These are phyloP conservation scores for Strobilomyces confusus DNA, from an alignment of 768 basidiomycete genomes.

Conservation along the genomic window DNA sequence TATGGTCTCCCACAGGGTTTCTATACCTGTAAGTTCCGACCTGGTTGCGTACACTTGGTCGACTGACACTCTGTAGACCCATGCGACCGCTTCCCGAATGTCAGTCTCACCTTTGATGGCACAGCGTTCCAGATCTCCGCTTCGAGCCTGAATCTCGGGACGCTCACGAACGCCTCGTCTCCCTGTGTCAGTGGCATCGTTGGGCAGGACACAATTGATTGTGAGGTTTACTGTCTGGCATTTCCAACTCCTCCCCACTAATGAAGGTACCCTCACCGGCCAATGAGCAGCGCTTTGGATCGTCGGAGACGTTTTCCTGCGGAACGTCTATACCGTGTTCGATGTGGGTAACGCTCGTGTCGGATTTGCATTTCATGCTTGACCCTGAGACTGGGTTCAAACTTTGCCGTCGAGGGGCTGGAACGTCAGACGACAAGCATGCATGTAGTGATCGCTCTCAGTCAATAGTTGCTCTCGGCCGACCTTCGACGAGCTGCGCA, in stretches of 20 bases:
- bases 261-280: no score
- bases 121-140: constrained; percentile 31
- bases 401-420: no score
- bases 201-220: neutral
- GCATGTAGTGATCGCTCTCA: no score
- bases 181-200: constrained; percentile 32
- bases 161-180: constrained; percentile 14
- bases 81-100: constrained; percentile 24
- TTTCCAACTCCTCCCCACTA: neutral
- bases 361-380: constrained; percentile 41
- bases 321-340: constrained; percentile 40
- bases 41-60: neutral
- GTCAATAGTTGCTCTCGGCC: no score
- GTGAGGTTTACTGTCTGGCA: constrained; percentile 1
- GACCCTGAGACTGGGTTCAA: no score
- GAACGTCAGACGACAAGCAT: no score
- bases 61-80: constrained; percentile 16
- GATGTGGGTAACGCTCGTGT: constrained; percentile 34
- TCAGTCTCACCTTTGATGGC: constrained; percentile 37
- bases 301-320: constrained; percentile 38
- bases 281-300: constrained; percentile 33
- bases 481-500: no score
- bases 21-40: constrained; percentile 29
- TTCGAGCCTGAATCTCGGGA: constrained; percentile 37
- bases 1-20: no score